Evolutionary conservation across 805 yeast genomes (phyloP).

Genomic region (Wickerhamiella australiensis): DNA sequence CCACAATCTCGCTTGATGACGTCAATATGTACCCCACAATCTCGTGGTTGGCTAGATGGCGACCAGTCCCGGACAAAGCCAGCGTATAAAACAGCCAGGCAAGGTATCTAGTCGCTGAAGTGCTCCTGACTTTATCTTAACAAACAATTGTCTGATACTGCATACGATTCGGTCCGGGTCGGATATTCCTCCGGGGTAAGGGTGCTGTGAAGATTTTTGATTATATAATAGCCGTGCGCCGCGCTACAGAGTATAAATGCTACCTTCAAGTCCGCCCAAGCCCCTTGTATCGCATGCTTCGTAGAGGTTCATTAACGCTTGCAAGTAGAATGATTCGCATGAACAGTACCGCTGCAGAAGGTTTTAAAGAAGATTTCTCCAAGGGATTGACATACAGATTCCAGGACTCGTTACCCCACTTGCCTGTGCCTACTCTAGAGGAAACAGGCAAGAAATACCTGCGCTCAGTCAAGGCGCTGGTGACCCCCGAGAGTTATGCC

Average conservation of each 20-base stretch:
- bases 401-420: conserved; percentile 63
- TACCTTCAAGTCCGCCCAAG: background rate
- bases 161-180: background rate
- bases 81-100: background rate
- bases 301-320: conserved; percentile 10
- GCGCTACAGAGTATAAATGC: background rate
- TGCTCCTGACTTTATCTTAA: no score
- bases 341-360: conserved; percentile 27
- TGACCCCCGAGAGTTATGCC: conserved; percentile 38
- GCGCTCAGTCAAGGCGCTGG: conserved; percentile 58
- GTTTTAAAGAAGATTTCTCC: conserved; percentile 28
- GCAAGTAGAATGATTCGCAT: conserved; percentile 15
- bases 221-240: background rate
- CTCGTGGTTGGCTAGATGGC: background rate
- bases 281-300: conserved; percentile 10
- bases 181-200: background rate
- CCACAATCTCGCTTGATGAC: conserved; percentile 1
- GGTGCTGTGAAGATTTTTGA: background rate
- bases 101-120: no score
- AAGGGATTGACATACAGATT: conserved; percentile 60
- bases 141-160: no score
- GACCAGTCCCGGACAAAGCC: background rate
- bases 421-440: conserved; percentile 76
- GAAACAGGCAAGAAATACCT: conserved; percentile 61
- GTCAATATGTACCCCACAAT: background rate